These are phyloP conservation scores for Starmerella lactis-condensi DNA, from an alignment of 805 yeast genomes.

Conservation along the genomic window DNA sequence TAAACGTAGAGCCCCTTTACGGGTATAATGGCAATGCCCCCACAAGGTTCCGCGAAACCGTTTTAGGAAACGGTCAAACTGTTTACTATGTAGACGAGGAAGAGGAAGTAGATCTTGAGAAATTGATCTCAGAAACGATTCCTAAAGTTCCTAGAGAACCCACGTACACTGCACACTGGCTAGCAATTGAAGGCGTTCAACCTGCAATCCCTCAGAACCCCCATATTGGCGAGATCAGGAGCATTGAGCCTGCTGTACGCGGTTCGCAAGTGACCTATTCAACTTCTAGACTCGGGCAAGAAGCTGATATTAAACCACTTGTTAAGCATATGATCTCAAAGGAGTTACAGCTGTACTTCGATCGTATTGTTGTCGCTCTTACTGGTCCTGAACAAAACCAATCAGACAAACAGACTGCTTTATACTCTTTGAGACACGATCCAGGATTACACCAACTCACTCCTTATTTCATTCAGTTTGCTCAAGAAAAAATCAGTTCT, in stretches of 20 bases:
- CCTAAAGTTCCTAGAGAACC: constrained; percentile 90
- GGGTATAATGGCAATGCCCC: constrained; percentile 35
- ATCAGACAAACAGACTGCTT: constrained; percentile 54
- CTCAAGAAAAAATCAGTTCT: constrained; percentile 85
- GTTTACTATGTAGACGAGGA: constrained; percentile 80
- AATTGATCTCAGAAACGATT: constrained; percentile 75
- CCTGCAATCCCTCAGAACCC: constrained; percentile 97
- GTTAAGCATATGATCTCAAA: constrained; percentile 90
- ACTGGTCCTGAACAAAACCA: constrained; percentile 28
- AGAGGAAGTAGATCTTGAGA: constrained; percentile 82
- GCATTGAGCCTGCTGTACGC: constrained; percentile 56
- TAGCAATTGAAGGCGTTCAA: constrained; percentile 96
- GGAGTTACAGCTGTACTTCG: constrained; percentile 84
- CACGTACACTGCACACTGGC: constrained; percentile 82
- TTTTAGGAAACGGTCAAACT: constrained; percentile 82
- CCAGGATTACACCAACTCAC: constrained; percentile 94
- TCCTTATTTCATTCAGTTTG: constrained; percentile 89
- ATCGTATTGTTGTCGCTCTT: constrained; percentile 68
- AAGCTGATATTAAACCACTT: constrained; percentile 59
- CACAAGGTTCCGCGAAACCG: constrained; percentile 64
- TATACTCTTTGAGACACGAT: constrained; percentile 68
- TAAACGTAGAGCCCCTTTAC: constrained; percentile 69
- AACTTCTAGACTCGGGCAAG: constrained; percentile 30
- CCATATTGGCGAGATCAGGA: constrained; percentile 48
- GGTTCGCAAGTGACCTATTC: constrained; percentile 63